Evolutionary conservation across 495 filamentous ascomycete species (phyloP).

Genomic region (Podospora conica): DNA sequence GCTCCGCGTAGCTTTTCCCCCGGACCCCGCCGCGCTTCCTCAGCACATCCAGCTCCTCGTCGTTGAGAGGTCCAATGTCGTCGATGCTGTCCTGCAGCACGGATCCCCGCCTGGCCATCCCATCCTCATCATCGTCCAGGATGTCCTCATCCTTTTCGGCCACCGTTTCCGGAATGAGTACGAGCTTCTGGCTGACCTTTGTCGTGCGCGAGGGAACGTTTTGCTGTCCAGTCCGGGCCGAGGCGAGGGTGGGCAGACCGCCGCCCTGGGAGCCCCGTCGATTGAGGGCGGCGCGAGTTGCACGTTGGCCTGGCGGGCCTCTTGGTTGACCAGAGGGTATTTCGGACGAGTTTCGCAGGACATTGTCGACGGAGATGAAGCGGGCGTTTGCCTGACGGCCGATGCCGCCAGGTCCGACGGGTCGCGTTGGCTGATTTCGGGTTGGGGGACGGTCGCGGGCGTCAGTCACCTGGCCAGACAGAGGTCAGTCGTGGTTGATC

Average conservation of each 20-base stretch:
- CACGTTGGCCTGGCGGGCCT: conserved; percentile 54
- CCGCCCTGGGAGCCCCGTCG: conserved; percentile 34
- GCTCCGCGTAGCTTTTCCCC: conserved; percentile 92
- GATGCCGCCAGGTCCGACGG: conserved; percentile 13
- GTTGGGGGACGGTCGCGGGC: conserved; percentile 26
- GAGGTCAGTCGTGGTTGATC: background rate
- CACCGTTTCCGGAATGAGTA: conserved; percentile 81
- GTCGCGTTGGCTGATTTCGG: background rate
- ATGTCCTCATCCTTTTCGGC: conserved; percentile 51
- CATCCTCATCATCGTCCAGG: conserved; percentile 47
- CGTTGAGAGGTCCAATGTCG: conserved; percentile 63
- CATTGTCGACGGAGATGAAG: conserved; percentile 91
- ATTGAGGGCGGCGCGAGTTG: conserved; percentile 40
- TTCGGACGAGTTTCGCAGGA: conserved; percentile 89
- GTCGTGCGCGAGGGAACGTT: conserved; percentile 82
- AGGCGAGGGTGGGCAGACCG: conserved; percentile 35
- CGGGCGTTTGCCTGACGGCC: conserved; percentile 51
- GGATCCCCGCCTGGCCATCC: conserved; percentile 26
- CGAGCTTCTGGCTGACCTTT: conserved; percentile 90
- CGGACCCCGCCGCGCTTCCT: conserved; percentile 57
- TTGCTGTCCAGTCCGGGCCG: conserved; percentile 53
- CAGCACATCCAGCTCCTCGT: conserved; percentile 66
- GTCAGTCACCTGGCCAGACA: conserved; percentile 30
- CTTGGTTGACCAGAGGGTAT: conserved; percentile 92
- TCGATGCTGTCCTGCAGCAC: conserved; percentile 50